Evolutionary conservation across 306 rosid genomes (phyloP), one percentile per base, ranked within the genome.

Genomic region (Biancaea sappan): DNA sequence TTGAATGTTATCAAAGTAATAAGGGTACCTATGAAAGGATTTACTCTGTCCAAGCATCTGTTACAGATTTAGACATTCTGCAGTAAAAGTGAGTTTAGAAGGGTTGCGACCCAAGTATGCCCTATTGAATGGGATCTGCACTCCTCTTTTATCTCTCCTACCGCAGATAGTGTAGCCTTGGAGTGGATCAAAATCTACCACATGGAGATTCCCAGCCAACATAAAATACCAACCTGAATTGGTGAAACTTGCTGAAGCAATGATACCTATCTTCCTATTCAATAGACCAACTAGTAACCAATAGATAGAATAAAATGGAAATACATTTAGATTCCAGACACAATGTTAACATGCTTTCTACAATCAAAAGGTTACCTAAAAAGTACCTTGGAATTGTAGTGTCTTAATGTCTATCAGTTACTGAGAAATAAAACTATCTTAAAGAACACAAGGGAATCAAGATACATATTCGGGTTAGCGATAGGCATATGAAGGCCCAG

Each of bases 401-500:
- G 46, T 51, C 15, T 63, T 56, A 9, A 54, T 29, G 35, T 11
- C 40, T n/a, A 32, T 18, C 35, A 43, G 57, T 21, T 41, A 47
- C 64, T 28, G 28, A 43, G 0, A 19, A 15, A 14, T 59, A 71
- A 66, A 46, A 77, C 31, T 48, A 50, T 41, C 54, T 43, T 18
- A 16, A 44, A 58, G 38, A 71, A 52, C 8, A 40, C 21, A 6
- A 74, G 29, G 22, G 13, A 32, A 62, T 40, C 50, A 28, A 26
- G 56, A 64, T 66, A 43, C 72, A 61, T 1, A 63, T 25, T 16
- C 52, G 5, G 48, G 28, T 71, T 70, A 86, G 50, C 84, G 88
- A 60, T 38, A 76, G 0, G 84, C 31, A 64, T 22, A 73, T 0
- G 85, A 74, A 16, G 81, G 84, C 43, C 88, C 82, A 0, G 86